Evolutionary conservation across 2,329 filamentous ascomycete genomes (phyloP), one percentile per base, ranked within the genome.

Genomic region (Trichocomaceae sp.): DNA sequence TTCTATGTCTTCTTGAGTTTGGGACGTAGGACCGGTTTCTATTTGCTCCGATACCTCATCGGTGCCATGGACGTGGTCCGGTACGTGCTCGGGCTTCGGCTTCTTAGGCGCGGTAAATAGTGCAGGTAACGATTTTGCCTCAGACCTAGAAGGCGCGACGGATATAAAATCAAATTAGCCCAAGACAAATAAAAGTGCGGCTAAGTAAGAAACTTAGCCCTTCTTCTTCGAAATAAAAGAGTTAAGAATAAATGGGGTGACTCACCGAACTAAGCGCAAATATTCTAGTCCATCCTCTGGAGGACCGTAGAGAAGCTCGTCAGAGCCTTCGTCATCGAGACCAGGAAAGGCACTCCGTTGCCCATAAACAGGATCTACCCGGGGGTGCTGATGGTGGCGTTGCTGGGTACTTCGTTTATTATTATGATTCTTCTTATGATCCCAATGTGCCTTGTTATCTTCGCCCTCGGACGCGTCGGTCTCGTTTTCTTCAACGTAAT

Each of bases 111-210:
- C 87, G 46, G 83, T 80, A 50, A 93, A 79, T 10, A 93, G 74
- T 60, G 85, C 80, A 1, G 89, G 89, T 33, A 95, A 85, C 9
- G 77, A 73, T 57, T 77, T 82, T n/a, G 88, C 88, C 80, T 95
- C 84, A 61, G 82, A 79, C 74, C 88, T 93, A 71, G 58, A 59
- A 22, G n/a, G 6, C 20, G 5, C 49, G 19, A 37, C 26, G 51
- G 31, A 48, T 55, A 52, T 55, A 61, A 26, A 47, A 54, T 56
- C n/a, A 50, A 22, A 56, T 53, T 50, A 57, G 54, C 41, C 45
- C 47, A 46, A 45, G 29, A 50, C 42, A 52, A 53, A 39, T 1
- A 39, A 17, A 51, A 13, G 20, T 52, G 31, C 49, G 37, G 31
- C 47, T 57, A 49, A 60, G 26, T 44, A 46, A 58, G 59, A 57